These are phyloP conservation scores for Trichoderma hamatum DNA, from an alignment of 2,329 filamentous ascomycete species.

Conservation along the genomic window DNA sequence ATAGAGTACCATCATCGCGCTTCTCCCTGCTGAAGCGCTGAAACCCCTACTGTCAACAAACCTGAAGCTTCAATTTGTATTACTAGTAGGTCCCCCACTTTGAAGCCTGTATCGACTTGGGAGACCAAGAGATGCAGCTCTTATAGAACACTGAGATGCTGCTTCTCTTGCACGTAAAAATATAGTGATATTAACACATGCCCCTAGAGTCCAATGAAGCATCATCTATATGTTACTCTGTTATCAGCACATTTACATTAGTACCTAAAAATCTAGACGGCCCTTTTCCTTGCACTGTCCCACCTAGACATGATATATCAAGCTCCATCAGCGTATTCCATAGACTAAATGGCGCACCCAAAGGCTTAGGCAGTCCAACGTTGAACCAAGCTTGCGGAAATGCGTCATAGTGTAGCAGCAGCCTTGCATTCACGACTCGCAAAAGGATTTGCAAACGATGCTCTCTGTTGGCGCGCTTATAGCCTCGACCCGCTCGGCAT, in stretches of 20 bases:
- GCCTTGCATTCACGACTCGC: neutral
- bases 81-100: neutral
- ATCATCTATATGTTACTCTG: neutral
- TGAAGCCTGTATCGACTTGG: neutral
- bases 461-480: conserved; percentile 27
- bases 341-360: conserved; percentile 15
- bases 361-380: neutral
- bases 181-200: neutral
- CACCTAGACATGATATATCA: neutral
- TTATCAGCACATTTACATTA: neutral
- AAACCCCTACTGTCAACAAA: no score
- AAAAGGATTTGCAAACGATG: neutral
- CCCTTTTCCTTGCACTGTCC: neutral
- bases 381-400: neutral
- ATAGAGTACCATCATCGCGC: neutral
- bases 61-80: no score
- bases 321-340: neutral
- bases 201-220: neutral
- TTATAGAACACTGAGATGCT: neutral
- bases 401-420: conserved; percentile 2
- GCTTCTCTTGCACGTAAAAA: neutral
- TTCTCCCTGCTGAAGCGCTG: neutral
- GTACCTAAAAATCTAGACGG: neutral
- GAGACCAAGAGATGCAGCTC: neutral
- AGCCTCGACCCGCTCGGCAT: conserved; percentile 18